Base-by-base conservation (phyloP, 345 rosid species). In the Euphorbia peplus region DNA sequence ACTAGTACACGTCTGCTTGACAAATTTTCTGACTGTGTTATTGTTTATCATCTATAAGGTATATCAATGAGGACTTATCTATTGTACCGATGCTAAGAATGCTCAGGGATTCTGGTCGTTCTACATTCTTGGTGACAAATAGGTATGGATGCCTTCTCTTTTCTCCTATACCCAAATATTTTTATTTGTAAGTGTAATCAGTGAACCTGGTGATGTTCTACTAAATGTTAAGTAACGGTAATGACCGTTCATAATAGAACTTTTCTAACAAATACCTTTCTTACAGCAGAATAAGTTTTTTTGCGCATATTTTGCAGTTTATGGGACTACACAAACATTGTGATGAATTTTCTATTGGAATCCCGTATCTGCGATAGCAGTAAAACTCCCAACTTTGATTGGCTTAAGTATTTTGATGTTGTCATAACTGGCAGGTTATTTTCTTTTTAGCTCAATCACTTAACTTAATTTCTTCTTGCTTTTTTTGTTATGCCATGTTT, bases 301-400 rank as follows among this genome's bases (percentile, higher is more conserved):
- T 42, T 39, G 64, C 3, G 62, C 73, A 68, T 74, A 37, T 78
- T 44, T 82, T 81, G 86, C 95, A 95, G 99, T 76, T 84, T 95
- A 72, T 95, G 99, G 99, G 99, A 95, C 84, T 95, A 95, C 69
- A 89, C 99, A 48, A 90, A 88, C 75, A 78, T 95, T 63, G 96
- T 95, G 82, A 95, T 95, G 99, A 95, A 87, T 64, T 95, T 91
- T 69, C 96, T 95, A 62, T 91, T 97, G 74, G 86, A 83, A 67
- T 72, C 81, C 2, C 81, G 73, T 47, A 76, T 83, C 0, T 29
- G 66, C 19, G 73, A 80, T 67, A 87, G 89, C 64, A 70, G 67
- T 24, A 66, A 37, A 42, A 60, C 81, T 70, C 63, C 82, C 88
- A 87, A 85, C 67, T 88, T 87, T 70, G 93, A 90, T 61, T 95